Conservation (phyloP, 2,329 filamentous ascomycete genomes). For the Berkeleyomyces rouxiae region DNA sequence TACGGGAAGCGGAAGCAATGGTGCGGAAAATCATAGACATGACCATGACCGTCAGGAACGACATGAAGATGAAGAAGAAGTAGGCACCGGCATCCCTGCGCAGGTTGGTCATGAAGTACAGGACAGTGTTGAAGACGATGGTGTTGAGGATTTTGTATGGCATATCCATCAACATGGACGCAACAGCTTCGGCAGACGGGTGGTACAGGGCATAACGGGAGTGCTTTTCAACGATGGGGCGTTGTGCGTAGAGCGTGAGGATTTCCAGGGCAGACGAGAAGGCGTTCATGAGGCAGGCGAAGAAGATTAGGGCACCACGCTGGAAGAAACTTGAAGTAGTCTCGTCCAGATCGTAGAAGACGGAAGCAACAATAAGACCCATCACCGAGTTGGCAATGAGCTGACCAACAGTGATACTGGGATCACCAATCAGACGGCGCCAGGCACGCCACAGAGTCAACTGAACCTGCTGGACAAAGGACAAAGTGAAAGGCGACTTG, state of each 20-base stretch:
- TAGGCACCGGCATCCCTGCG: slow-evolving; percentile 57
- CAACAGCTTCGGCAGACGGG: slow-evolving; percentile 72
- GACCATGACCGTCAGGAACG: slow-evolving; percentile 52
- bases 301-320: slow-evolving; percentile 69
- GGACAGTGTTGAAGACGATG: slow-evolving; percentile 57
- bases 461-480: slow-evolving; percentile 54
- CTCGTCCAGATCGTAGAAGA: slow-evolving; percentile 60
- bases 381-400: slow-evolving; percentile 58
- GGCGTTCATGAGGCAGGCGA: slow-evolving; percentile 73
- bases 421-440: slow-evolving; percentile 59
- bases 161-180: slow-evolving; percentile 73
- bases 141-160: slow-evolving; percentile 66
- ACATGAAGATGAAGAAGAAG: slow-evolving; percentile 72
- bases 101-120: slow-evolving; percentile 82
- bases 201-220: slow-evolving; percentile 75
- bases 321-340: slow-evolving; percentile 60
- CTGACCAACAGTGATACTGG: slow-evolving; percentile 52
- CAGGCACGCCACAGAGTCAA: slow-evolving; percentile 73
- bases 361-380: slow-evolving; percentile 59
- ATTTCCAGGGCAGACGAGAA: slow-evolving; percentile 72
- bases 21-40: slow-evolving; percentile 82
- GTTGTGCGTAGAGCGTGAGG: slow-evolving; percentile 70
- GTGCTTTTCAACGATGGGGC: slow-evolving; percentile 86
- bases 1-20: slow-evolving; percentile 60
- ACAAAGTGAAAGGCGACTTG: slow-evolving; percentile 70